These are phyloP conservation scores for Pseudogymnoascus pannorum DNA, from an alignment of 2,329 filamentous ascomycete species.

Conservation along the genomic window DNA sequence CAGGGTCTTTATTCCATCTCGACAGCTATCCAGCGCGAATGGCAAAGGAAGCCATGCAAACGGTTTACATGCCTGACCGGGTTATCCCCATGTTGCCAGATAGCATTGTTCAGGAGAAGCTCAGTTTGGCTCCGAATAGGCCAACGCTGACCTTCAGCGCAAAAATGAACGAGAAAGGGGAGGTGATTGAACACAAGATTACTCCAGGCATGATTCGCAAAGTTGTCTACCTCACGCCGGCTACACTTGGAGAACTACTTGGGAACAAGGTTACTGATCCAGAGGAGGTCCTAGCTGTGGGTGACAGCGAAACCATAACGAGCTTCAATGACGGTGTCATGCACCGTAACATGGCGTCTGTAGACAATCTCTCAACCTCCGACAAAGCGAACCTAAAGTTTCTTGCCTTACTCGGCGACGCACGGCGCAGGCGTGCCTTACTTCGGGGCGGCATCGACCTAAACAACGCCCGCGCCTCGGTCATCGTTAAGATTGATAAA, in stretches of 20 bases:
- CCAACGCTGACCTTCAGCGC: slow-evolving; percentile 57
- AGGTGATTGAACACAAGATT: slow-evolving; percentile 47
- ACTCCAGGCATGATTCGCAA: slow-evolving; percentile 45
- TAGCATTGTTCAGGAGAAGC: slow-evolving; percentile 39
- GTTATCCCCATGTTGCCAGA: slow-evolving; percentile 51
- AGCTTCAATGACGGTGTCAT: slow-evolving; percentile 3
- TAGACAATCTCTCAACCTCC: slow-evolving; percentile 34
- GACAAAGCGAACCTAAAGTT: slow-evolving; percentile 41
- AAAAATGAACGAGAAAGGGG: slow-evolving; percentile 45
- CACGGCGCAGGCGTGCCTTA: slow-evolving; percentile 31
- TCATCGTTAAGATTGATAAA: slow-evolving; percentile 37
- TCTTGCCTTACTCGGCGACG: slow-evolving; percentile 41
- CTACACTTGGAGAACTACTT: slow-evolving; percentile 37
- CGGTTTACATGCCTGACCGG: slow-evolving; percentile 53
- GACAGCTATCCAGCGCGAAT: slow-evolving; percentile 51
- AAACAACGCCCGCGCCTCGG: slow-evolving; percentile 38
- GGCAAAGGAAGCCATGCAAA: slow-evolving; percentile 53
- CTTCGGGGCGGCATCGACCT: slow-evolving; percentile 45
- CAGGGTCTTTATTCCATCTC: slow-evolving; percentile 59
- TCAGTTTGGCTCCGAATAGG: slow-evolving; percentile 46
- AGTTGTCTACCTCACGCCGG: slow-evolving; percentile 50
- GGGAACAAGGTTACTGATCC: slow-evolving; percentile 7
- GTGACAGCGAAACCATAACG: neutral
- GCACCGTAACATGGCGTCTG: neutral
- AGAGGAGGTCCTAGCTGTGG: neutral